Evolutionary conservation across 129 eudicot genomes (phyloP), one percentile per base, ranked within the genome.

Genomic region (Kitagawia praeruptora): DNA sequence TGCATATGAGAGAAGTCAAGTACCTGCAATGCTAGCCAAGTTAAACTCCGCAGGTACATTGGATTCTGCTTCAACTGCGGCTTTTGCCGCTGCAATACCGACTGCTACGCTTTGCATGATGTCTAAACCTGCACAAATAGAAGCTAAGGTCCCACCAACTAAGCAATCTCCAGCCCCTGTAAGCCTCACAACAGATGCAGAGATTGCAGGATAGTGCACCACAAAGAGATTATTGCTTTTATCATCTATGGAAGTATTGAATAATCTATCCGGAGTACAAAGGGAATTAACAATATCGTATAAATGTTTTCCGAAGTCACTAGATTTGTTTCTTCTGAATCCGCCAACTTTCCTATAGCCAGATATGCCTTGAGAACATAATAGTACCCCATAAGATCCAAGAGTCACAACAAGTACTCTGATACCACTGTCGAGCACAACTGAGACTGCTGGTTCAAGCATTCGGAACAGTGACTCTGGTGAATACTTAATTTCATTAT

Each of bases 91-190:
- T 47, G 98, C 97, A 44, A 92, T 81, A 63, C 99, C 99, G 84
- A 92, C 97, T 8, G 97, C 94, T 70, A 96, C 80, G 80, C 99
- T 90, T 80, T 92, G 98, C 97, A 86, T 84, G 49, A 92, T 79
- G 84, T 96, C 93, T 78, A 96, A 87, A 76, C 99, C 99, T 9
- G 93, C 85, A 83, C 95, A 96, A 75, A 90, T 27, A 31, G 97
- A 89, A 82, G 99, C 94, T 73, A 96, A 47, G 13, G 87, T 72
- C 21, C 99, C 99, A 54, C 99, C 99, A 80, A 92, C 99, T 78
- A 96, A 81, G 83, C 99, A 96, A 84, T 96, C 99, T 71, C 99
- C 99, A 67, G 98, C 99, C 14, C 99, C 99, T 0, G 97, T 90
- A 81, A 96, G 79, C 84, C 95, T 96, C 76, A 83, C 93, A 53